Base-by-base conservation (phyloP, 139 green algal genomes). In the Micromonas commoda region DNA sequence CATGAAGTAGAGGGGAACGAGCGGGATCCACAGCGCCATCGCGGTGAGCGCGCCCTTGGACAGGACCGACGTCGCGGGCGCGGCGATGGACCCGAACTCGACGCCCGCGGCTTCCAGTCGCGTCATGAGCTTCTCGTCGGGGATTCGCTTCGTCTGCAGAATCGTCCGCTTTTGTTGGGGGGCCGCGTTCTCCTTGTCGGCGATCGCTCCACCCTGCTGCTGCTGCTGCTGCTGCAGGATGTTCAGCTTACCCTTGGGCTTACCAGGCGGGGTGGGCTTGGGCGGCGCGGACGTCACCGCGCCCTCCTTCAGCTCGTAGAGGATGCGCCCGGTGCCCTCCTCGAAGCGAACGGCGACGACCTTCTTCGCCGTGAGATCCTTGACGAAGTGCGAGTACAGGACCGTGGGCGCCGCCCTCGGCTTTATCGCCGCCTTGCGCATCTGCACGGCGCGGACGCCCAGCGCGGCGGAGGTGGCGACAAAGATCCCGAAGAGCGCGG, bases 1-100 rank as follows among this genome's bases (percentile, higher is more conserved):
- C 24, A 72, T 73, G 37, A 80, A 70, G 32, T 66, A 61, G 24
- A 80, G 37, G 2, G 74, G 74, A 24, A 80, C 64, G 9, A 80
- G 33, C 13, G 74, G 74, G 9, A 80, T n/a, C 74, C 74, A 80
- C 51, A 80, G 33, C 6, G 32, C 29, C 33, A 67, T 24, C 1
- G 38, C 53, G 24, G 68, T 61, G 37, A 75, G 53, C 68, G 33
- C 33, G 23, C 68, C 68, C 35, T 63, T 61, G 19, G 34, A 61
- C 20, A 39, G n/a, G 19, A 61, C 33, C 23, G 26, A 33, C 23
- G 68, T 63, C 37, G 53, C 21, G 21, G 68, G 34, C 37, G 68
- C 37, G 2, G 68, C 24, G 21, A 75, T 39, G 23, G 34, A 28
- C 1, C 37, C 37, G 38, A 75, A 75, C 29, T 75, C 68, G n/a